Evolutionary conservation across 2,329 filamentous ascomycete genomes (phyloP), one percentile per base, ranked within the genome.

Genomic region (Talaromyces sp.): DNA sequence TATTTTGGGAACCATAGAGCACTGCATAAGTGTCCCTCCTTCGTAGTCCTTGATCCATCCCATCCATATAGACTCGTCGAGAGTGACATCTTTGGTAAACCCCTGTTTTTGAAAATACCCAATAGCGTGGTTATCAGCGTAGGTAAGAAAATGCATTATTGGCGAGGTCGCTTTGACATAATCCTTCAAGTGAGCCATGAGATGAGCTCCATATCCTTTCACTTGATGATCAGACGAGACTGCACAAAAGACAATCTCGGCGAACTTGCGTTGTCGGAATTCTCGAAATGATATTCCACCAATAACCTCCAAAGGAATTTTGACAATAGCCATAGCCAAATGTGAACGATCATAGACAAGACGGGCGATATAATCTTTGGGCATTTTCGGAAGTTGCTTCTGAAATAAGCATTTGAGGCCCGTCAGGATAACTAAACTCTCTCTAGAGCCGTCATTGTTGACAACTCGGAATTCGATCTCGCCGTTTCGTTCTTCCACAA

Each of bases 41-140:
- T 98, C 95, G 75, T 99, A 99, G 73, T 99, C 95, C 74, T 99
- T 99, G 80, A 99, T 99, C 70, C 98, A 99, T 2, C 95, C 95
- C 93, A 98, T 98, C 95, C 95, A 99, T 3, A 91, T 88, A 1
- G 88, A 87, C 69, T 88, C 89, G 61, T 93, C 90, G 0, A 99
- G 85, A 0, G 92, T 96, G 66, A 99, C 97, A 69, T 99, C 93
- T 74, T 98, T 98, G 2, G 95, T 98, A 72, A 99, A 99, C 0
- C 95, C 95, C 73, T 99, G 95, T 74, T 99, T 99, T 76, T 98
- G 96, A 77, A 99, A 99, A 75, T 98, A 99, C 13, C 95, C 95
- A 66, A 96, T 98, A 42, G 95, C 95, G 72, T 98, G 97, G 75
- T 99, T 98, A 75, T 99, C 95, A 66, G 95, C 95, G 71, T 98